Evolutionary conservation across 306 rosid genomes (phyloP), one percentile per base, ranked within the genome.

Genomic region (Trifolium fragiferum): DNA sequence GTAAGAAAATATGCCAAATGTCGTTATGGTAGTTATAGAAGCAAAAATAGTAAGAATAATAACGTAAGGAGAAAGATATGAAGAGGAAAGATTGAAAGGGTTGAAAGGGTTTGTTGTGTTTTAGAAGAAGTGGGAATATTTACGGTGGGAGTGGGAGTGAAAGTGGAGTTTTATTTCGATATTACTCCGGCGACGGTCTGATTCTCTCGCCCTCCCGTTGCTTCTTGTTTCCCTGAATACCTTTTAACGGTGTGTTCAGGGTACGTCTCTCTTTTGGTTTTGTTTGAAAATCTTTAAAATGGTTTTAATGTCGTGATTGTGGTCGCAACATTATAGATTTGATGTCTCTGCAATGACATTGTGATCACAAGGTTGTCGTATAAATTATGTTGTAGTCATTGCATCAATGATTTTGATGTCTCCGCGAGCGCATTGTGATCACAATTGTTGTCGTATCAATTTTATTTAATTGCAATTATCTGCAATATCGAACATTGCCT

Each of bases 141-240:
- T 53, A 65, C 75, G 77, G 83, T 55, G 82, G 72, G 84, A 55
- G 87, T 84, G 87, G 78, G 86, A 77, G 86, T 76, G 78, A 76
- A 47, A 75, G 82, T 81, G 77, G 85, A 73, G 73, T 84, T 73
- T 27, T 75, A 55, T 85, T 81, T 84, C 89, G 77, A 67, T 76
- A 71, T 62, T 82, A 81, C 78, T 81, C 84, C 84, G 84, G 79
- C 71, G 82, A 78, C 83, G 80, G 73, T 67, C 79, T 85, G 78
- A 62, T 88, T 78, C 88, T 82, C 89, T 85, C 93, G 84, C 93
- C 86, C 97, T 84, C 89, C 94, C 96, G 75, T 88, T 88, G 76
- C 87, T 84, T 87, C 85, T 87, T 83, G 82, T 84, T 84, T 83
- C 91, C 97, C 92, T 89, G 96, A 85, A 93, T 93, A 85, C 94